Evolutionary conservation across 306 rosid species (phyloP).

Genomic region (Styphnolobium japonicum): DNA sequence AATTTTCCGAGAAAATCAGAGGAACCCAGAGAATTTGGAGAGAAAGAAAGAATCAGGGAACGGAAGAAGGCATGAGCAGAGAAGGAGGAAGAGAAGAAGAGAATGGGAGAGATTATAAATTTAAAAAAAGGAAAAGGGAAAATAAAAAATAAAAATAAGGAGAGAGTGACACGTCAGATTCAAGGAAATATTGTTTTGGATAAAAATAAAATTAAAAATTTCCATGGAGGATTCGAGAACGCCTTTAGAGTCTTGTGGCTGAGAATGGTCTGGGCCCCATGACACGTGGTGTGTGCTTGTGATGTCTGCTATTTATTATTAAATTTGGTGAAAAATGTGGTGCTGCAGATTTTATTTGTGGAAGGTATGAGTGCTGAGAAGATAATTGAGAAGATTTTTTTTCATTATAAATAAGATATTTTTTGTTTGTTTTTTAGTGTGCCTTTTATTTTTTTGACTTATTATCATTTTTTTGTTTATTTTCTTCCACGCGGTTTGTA

Average conservation of each 20-base stretch:
- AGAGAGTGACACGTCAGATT: constrained; percentile 50
- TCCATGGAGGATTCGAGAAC: constrained; percentile 56
- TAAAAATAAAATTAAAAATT: neutral
- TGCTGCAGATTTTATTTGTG: constrained; percentile 39
- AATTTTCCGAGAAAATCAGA: constrained; percentile 29
- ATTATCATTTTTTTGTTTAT: neutral
- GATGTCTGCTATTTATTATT: neutral
- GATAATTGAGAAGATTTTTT: constrained; percentile 40
- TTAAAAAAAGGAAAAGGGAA: neutral
- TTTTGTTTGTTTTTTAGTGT: constrained; percentile 26
- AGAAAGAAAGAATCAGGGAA: constrained; percentile 1
- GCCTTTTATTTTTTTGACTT: constrained; percentile 33
- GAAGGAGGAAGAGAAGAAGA: neutral
- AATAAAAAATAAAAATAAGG: constrained; percentile 9
- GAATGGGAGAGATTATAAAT: constrained; percentile 30
- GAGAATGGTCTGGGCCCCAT: constrained; percentile 31
- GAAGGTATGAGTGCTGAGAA: constrained; percentile 19
- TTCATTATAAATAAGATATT: constrained; percentile 29
- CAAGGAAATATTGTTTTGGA: neutral
- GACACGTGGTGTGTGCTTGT: constrained; percentile 55
- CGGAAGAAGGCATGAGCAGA: constrained; percentile 12
- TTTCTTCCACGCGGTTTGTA: neutral
- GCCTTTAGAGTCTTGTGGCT: constrained; percentile 60
- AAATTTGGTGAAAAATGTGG: constrained; percentile 15
- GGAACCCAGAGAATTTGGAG: constrained; percentile 24